Percentiles rank a stretch among this genome's conserved stretches.
Evolutionary conservation across 2,329 filamentous ascomycete species (phyloP).

Genomic region (Colletotrichum sp.): DNA sequence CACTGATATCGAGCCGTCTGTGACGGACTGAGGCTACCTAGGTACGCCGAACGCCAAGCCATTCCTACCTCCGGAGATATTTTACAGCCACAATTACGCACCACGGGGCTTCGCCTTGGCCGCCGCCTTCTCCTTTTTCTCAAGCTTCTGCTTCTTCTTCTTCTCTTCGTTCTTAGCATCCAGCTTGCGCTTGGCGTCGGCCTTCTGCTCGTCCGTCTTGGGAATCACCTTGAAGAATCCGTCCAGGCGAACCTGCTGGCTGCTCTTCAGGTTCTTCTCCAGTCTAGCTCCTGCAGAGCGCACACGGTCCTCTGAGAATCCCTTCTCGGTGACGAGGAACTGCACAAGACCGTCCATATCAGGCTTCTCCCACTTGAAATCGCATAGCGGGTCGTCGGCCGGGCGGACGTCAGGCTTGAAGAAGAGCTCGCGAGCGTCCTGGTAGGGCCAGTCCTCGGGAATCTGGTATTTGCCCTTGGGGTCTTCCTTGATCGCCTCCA

Average conservation of each 20-base stretch:
- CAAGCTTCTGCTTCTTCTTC: slow-evolving; percentile 94
- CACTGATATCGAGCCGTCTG: background rate
- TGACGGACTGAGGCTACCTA: background rate
- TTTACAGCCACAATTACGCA: slow-evolving; percentile 30
- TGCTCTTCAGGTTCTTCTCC: slow-evolving; percentile 88
- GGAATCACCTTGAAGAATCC: slow-evolving; percentile 96
- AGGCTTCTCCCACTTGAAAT: slow-evolving; percentile 97
- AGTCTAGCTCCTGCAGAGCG: slow-evolving; percentile 78
- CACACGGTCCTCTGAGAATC: slow-evolving; percentile 95
- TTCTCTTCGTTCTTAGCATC: slow-evolving; percentile 91
- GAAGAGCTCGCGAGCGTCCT: slow-evolving; percentile 91
- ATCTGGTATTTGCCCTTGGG: slow-evolving; percentile 81
- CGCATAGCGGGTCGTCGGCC: slow-evolving; percentile 85
- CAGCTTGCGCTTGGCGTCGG: slow-evolving; percentile 86
- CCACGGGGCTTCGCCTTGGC: slow-evolving; percentile 86
- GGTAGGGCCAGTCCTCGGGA: slow-evolving; percentile 96
- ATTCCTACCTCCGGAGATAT: background rate
- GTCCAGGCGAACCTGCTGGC: slow-evolving; percentile 89
- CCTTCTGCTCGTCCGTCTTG: slow-evolving; percentile 87
- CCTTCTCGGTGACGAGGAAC: slow-evolving; percentile 92
- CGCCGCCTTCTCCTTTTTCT: slow-evolving; percentile 94
- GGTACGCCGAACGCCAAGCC: background rate
- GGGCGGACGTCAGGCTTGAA: slow-evolving; percentile 86
- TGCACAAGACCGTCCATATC: slow-evolving; percentile 89
- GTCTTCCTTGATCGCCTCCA: slow-evolving; percentile 79